Evolutionary conservation across 177 flowering plant species (phyloP).

Genomic region (Vitis hybrid): DNA sequence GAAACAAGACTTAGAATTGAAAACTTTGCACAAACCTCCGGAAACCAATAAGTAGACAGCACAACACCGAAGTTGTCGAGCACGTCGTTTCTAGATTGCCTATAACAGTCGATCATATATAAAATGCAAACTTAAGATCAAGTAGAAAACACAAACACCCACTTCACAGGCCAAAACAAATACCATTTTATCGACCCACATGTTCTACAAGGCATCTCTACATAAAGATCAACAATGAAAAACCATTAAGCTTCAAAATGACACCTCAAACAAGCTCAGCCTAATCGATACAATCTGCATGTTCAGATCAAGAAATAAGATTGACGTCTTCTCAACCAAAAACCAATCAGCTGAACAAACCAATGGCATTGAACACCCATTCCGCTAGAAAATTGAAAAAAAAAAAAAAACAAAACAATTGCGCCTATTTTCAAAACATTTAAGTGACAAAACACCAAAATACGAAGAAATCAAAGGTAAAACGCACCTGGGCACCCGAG

Average conservation of each 20-base stretch:
- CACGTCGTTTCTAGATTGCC: not conserved
- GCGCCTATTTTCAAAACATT: too few species aligned
- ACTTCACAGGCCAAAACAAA: not conserved
- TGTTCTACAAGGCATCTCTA: not conserved
- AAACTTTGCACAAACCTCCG: too few species aligned
- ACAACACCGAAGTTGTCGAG: too few species aligned
- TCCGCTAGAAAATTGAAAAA: too few species aligned
- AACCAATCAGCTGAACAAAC: too few species aligned
- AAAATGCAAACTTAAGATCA: not conserved
- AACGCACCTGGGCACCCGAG: constrained; percentile 50
- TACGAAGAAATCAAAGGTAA: not conserved
- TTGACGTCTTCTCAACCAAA: not conserved
- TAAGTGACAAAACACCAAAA: not conserved
- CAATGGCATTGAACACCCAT: not conserved
- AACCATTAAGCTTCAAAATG: not conserved
- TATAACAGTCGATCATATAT: not conserved
- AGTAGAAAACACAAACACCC: not conserved
- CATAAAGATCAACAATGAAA: not conserved
- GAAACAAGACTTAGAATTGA: too few species aligned
- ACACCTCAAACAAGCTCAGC: not conserved
- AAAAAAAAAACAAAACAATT: not conserved
- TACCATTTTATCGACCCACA: not conserved
- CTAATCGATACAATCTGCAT: not conserved
- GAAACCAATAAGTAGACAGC: too few species aligned
- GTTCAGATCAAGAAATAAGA: constrained; percentile 4